Conservation (phyloP, 2,329 filamentous ascomycete genomes). For the Trichoderma sp. region DNA sequence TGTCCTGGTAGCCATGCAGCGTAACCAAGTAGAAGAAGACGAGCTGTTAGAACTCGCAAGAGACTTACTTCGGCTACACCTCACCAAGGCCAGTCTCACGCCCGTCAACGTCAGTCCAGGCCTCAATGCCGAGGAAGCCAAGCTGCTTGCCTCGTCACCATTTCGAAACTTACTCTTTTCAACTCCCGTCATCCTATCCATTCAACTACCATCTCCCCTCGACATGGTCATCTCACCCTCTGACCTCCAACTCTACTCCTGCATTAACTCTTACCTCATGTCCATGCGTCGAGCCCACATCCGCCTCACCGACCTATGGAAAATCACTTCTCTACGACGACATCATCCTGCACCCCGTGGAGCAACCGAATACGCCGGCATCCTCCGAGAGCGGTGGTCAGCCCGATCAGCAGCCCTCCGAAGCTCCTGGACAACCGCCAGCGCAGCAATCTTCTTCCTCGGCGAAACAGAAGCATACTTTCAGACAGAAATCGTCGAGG, state of each 20-base stretch:
- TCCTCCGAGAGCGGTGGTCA: slow-evolving; percentile 63
- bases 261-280: slow-evolving; percentile 83
- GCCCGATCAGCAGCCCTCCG: slow-evolving; percentile 67
- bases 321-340: slow-evolving; percentile 72
- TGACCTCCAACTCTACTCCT: slow-evolving; percentile 77
- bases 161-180: slow-evolving; percentile 85
- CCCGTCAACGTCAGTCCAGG: slow-evolving; percentile 40
- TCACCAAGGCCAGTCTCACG: slow-evolving; percentile 49
- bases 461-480: slow-evolving; percentile 86
- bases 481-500: slow-evolving; percentile 82
- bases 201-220: slow-evolving; percentile 74
- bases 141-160: slow-evolving; percentile 48
- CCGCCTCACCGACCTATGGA: slow-evolving; percentile 82
- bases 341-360: slow-evolving; percentile 69
- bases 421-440: slow-evolving; percentile 85
- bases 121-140: slow-evolving; percentile 32
- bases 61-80: slow-evolving; percentile 67
- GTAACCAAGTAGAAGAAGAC: slow-evolving; percentile 70
- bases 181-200: slow-evolving; percentile 63
- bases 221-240: slow-evolving; percentile 80
- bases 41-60: slow-evolving; percentile 81
- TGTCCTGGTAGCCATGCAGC: slow-evolving; percentile 71
- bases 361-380: slow-evolving; percentile 58
- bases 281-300: slow-evolving; percentile 84
- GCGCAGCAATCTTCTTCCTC: slow-evolving; percentile 83